Conservation (phyloP, 495 filamentous ascomycete genomes). For the Thozetella sp. region DNA sequence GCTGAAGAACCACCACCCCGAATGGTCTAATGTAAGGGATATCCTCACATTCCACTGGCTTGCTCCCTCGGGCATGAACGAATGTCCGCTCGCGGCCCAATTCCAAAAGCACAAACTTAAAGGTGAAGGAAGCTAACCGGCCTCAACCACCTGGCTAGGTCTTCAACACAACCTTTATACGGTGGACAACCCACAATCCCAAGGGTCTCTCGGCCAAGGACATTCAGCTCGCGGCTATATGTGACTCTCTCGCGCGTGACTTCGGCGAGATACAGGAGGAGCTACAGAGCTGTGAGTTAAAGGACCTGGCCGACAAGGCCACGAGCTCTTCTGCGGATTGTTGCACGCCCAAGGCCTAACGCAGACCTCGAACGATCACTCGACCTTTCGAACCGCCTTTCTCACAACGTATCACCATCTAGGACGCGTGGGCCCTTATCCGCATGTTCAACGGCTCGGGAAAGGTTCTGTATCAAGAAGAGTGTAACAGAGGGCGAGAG, state of each 20-base stretch:
- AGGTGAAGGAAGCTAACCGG: conserved; percentile 1
- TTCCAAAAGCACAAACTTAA: too few species aligned
- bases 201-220: conserved; percentile 72
- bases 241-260: conserved; percentile 58
- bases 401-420: neutral
- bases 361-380: neutral
- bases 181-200: conserved; percentile 77
- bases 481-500: neutral
- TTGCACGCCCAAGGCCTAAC: conserved; percentile 40
- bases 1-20: conserved; percentile 60
- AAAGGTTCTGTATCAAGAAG: neutral
- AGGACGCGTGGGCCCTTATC: too few species aligned
- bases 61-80: too few species aligned
- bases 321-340: conserved; percentile 41
- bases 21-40: conserved; percentile 61
- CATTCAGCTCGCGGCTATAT: conserved; percentile 63
- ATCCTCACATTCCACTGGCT: neutral
- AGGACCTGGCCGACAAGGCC: conserved; percentile 35
- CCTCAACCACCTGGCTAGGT: conserved; percentile 35
- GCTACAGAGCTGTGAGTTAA: conserved; percentile 6
- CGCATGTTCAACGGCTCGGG: too few species aligned
- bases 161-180: conserved; percentile 62
- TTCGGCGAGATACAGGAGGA: conserved; percentile 47
- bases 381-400: too few species aligned
- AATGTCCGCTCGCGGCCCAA: too few species aligned